Conservation (phyloP, 2,329 filamentous ascomycete species). For the Cordyceps militaris region DNA sequence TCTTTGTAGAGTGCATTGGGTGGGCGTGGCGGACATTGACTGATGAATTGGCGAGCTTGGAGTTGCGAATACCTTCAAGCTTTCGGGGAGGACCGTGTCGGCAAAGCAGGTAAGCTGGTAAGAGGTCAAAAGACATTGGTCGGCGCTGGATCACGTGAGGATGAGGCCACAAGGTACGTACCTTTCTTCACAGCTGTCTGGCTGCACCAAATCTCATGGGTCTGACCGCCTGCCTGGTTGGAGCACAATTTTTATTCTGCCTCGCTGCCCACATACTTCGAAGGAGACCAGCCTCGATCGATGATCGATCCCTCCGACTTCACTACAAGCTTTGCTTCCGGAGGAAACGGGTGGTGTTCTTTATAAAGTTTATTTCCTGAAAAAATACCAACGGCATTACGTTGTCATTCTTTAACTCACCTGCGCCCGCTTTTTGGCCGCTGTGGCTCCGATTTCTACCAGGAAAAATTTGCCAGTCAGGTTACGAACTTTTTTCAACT, state of each 20-base stretch:
- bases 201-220: not conserved
- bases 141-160: constrained; percentile 3
- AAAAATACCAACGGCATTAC: not conserved
- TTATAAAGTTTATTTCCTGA: not conserved
- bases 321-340: not conserved
- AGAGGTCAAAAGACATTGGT: constrained; percentile 9
- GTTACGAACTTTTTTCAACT: not conserved
- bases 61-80: constrained; percentile 6
- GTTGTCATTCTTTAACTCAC: not conserved
- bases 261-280: not conserved
- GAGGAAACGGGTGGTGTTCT: not conserved
- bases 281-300: not conserved
- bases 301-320: not conserved
- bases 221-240: constrained; percentile 10
- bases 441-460: not conserved
- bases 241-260: constrained; percentile 12
- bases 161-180: constrained; percentile 10
- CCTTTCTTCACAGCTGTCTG: not conserved
- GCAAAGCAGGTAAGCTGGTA: constrained; percentile 11
- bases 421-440: not conserved
- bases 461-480: not conserved
- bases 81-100: constrained; percentile 9
- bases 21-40: constrained; percentile 10
- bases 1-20: not conserved
- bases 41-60: constrained; percentile 9